These are phyloP conservation scores for Cladophialophora chaetospira DNA, from an alignment of 2,329 filamentous ascomycete species.

Conservation along the genomic window DNA sequence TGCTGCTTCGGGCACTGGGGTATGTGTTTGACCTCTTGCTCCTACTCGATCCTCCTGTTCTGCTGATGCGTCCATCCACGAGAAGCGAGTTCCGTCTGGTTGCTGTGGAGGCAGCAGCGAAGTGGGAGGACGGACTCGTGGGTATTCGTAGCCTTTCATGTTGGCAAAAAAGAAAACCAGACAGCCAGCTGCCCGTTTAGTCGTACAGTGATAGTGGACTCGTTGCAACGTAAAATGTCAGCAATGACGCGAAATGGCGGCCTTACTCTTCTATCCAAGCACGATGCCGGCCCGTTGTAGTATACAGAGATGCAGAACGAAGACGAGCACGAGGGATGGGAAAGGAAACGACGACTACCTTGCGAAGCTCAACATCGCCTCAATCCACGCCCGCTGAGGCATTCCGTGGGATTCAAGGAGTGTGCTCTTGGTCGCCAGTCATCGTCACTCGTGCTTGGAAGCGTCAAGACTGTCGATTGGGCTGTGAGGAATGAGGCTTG, in stretches of 20 bases:
- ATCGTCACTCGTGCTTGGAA: slow-evolving; percentile 29
- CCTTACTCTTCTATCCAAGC: slow-evolving; percentile 11
- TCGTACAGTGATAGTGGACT: not conserved
- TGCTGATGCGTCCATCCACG: slow-evolving; percentile 28
- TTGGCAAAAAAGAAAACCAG: slow-evolving; percentile 1
- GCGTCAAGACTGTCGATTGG: slow-evolving; percentile 27
- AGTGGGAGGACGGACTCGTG: slow-evolving; percentile 28
- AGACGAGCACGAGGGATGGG: slow-evolving; percentile 5
- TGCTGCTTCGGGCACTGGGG: not conserved
- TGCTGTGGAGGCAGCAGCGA: slow-evolving; percentile 20
- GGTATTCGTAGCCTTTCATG: slow-evolving; percentile 31
- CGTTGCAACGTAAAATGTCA: slow-evolving; percentile 14
- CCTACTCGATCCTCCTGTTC: slow-evolving; percentile 23
- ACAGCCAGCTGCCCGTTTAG: slow-evolving; percentile 17
- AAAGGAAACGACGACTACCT: slow-evolving; percentile 14
- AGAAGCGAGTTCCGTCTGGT: slow-evolving; percentile 20
- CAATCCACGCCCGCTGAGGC: slow-evolving; percentile 15
- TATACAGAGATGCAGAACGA: slow-evolving; percentile 4
- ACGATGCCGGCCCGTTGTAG: not conserved
- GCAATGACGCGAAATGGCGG: slow-evolving; percentile 18
- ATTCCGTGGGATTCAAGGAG: not conserved
- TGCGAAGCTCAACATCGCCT: slow-evolving; percentile 21
- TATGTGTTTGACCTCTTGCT: slow-evolving; percentile 6
- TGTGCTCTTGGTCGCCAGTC: slow-evolving; percentile 3
- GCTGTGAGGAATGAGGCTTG: slow-evolving; percentile 17